Evolutionary conservation across 495 filamentous ascomycete genomes (phyloP), one percentile per base, ranked within the genome.

Genomic region (Lasiosphaeris hirsuta): DNA sequence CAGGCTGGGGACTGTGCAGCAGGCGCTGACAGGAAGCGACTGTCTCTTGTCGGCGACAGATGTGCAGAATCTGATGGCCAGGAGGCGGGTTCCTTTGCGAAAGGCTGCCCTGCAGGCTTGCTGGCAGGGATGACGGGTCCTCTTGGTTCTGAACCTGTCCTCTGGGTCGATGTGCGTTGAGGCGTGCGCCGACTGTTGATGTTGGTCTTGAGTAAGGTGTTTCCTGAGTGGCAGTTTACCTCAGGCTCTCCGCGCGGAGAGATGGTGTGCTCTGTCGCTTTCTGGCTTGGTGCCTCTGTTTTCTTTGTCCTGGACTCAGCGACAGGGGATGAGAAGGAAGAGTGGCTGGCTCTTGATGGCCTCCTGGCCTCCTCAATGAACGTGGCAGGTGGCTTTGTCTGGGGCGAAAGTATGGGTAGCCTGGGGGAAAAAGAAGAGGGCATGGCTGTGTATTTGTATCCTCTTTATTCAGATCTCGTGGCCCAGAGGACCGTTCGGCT

Each of bases 401-500:
- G 41, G 36, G 42, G 51, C 33, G 56, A 42, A 57, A 50, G 52
- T 64, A 58, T 64, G 58, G 63, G 57, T 33, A 58, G 36, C 34
- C 43, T 23, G 37, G 33, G 51, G 51, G 44, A 58, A 63, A 65
- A 63, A 55, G 53, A 66, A 58, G 43, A 54, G 52, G 57, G 34
- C 38, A 41, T 42, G 48, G 58, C 23, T 54, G 50, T 63, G 60
- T 70, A 66, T 68, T 70, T 70, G 65, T 68, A 68, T 58, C 46
- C 61, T 70, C 61, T 68, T 64, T 67, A 67, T 67, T 59, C 18
- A 30, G 14, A 17, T 23, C n/a, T 17, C 43, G n/a, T 45, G 15
- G 15, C 33, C 33, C 23, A 30, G 23, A 30, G 23, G 23, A 30
- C 5, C 2, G 35, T 37, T 42, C 49, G 10, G 56, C 30, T 49